phyloP scores from a whole-genome alignment of 2,329 filamentous ascomycete genomes.

The Clarireedia hainanense region DNA sequence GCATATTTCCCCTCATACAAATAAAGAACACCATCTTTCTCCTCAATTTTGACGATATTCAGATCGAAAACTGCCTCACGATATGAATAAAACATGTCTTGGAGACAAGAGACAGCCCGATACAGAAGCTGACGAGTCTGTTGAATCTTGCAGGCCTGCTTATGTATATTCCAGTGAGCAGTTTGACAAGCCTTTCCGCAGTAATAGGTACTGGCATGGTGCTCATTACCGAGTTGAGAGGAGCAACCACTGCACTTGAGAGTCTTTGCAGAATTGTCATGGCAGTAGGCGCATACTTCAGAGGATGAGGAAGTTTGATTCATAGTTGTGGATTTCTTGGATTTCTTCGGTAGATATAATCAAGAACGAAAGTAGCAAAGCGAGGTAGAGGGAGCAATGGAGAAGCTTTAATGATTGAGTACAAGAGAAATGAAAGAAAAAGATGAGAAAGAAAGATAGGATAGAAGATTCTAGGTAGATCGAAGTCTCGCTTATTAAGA shows the following conservation, averaged over 20 bases:
- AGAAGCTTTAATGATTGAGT: no score
- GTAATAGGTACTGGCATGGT: not conserved
- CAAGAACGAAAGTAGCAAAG: not conserved
- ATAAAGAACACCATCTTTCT: not conserved
- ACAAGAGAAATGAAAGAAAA: no score
- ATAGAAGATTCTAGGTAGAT: no score
- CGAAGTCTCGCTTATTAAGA: no score
- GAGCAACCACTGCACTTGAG: not conserved
- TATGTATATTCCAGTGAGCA: not conserved
- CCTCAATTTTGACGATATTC: slow-evolving; percentile 3
- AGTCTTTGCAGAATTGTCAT: fast-evolving
- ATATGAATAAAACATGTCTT: slow-evolving; percentile 9
- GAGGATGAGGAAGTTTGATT: fast-evolving
- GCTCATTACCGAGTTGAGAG: not conserved
- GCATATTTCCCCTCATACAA: not conserved
- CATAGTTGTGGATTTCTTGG: not conserved
- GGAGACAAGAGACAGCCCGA: slow-evolving; percentile 5
- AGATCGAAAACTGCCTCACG: slow-evolving; percentile 7
- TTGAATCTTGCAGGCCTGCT: not conserved
- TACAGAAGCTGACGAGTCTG: not conserved
- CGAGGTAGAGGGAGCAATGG: no score
- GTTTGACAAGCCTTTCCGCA: slow-evolving; percentile 4
- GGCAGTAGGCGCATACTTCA: not conserved
- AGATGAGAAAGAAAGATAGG: no score
- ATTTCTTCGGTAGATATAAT: not conserved